These are phyloP conservation scores for Epichloe brachyelytri DNA, from an alignment of 2,329 filamentous ascomycete genomes.

Conservation along the genomic window DNA sequence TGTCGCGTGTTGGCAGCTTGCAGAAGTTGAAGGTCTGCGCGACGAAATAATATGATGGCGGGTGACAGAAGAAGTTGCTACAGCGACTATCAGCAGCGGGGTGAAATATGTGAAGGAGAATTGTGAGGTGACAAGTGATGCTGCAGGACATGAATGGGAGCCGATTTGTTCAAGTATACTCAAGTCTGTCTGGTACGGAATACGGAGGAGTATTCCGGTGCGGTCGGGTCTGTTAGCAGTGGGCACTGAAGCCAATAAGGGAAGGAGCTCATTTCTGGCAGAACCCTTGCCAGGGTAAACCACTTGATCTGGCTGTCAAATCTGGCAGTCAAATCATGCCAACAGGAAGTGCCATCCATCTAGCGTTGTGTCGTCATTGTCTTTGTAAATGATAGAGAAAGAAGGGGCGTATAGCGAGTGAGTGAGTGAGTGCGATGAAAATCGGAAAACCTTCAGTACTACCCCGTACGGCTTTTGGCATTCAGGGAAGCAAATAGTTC, in stretches of 20 bases:
- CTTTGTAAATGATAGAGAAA: too few species aligned
- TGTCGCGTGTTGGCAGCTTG: background rate
- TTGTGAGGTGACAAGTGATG: background rate
- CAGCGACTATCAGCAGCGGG: background rate
- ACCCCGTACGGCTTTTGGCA: too few species aligned
- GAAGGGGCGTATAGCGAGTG: too few species aligned
- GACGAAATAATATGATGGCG: background rate
- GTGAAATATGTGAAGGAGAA: background rate
- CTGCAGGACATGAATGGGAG: background rate
- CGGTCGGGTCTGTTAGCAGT: background rate
- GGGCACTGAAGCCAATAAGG: background rate
- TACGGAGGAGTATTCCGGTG: background rate
- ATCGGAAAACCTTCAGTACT: too few species aligned
- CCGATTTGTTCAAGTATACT: background rate
- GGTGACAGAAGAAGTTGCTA: too few species aligned
- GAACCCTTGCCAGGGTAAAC: background rate
- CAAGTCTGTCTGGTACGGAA: background rate
- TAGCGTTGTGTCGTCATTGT: too few species aligned
- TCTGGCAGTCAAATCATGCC: too few species aligned
- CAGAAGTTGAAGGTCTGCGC: background rate
- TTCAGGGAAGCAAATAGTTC: too few species aligned
- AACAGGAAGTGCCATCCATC: too few species aligned
- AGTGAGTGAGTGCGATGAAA: too few species aligned
- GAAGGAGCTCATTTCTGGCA: conserved; percentile 1
- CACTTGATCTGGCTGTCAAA: too few species aligned